Percentiles rank a stretch among this genome's conserved stretches.
These are phyloP conservation scores for Thelephora terrestris DNA, from an alignment of 1,284 basidiomycete genomes.

Conservation along the genomic window DNA sequence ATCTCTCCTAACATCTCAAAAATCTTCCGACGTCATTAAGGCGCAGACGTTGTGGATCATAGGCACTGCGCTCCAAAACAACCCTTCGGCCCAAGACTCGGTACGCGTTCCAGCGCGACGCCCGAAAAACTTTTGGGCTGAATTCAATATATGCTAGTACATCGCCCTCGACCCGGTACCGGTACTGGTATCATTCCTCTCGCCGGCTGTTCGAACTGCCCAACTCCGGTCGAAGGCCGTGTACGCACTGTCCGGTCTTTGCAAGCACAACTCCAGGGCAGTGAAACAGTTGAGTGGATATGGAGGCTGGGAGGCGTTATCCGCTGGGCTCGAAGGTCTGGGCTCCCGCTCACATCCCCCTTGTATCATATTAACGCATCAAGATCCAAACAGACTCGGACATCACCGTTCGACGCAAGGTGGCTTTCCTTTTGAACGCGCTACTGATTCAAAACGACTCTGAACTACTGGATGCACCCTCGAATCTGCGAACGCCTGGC, in stretches of 20 bases:
- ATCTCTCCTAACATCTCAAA: slow-evolving; percentile 45
- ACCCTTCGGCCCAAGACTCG: slow-evolving; percentile 79
- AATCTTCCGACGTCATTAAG: slow-evolving; percentile 53
- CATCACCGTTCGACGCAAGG: slow-evolving; percentile 72
- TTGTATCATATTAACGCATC: slow-evolving; percentile 2
- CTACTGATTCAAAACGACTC: slow-evolving; percentile 53
- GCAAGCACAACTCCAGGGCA: slow-evolving; percentile 76
- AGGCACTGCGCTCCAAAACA: slow-evolving; percentile 96
- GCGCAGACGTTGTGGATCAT: slow-evolving; percentile 82
- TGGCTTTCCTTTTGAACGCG: slow-evolving; percentile 74
- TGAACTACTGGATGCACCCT: neutral
- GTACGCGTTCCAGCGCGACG: slow-evolving; percentile 41
- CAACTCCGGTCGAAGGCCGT: slow-evolving; percentile 73
- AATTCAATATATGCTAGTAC: slow-evolving; percentile 40
- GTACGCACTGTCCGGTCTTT: slow-evolving; percentile 76
- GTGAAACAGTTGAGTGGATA: slow-evolving; percentile 46
- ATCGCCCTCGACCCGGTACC: slow-evolving; percentile 62
- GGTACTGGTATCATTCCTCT: slow-evolving; percentile 53
- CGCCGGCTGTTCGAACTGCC: slow-evolving; percentile 36
- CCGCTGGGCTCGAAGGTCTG: slow-evolving; percentile 52
- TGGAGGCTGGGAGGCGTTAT: slow-evolving; percentile 66
- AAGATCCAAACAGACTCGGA: slow-evolving; percentile 50
- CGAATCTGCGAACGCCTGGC: neutral
- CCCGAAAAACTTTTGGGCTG: neutral
- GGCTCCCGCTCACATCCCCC: slow-evolving; percentile 4